Evolutionary conservation across 1,284 basidiomycete genomes (phyloP).

Genomic region (Chondrostereum purpureum): DNA sequence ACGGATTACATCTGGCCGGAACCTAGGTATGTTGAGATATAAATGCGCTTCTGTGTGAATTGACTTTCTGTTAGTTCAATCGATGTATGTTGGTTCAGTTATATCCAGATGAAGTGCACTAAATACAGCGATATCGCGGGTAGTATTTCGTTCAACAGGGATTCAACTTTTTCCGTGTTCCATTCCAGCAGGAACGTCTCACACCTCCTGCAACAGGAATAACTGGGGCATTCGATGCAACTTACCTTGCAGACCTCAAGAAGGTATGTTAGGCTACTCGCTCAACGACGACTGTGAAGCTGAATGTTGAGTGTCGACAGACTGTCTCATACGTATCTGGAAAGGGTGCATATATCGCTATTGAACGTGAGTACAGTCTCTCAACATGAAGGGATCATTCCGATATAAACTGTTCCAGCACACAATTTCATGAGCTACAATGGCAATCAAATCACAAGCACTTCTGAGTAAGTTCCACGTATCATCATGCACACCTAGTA

Average conservation of each 20-base stretch:
- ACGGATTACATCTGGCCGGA: conserved; percentile 20
- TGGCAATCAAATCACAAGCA: conserved; percentile 39
- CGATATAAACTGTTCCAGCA: conserved; percentile 24
- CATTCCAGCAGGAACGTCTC: conserved; percentile 54
- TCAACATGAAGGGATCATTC: not conserved
- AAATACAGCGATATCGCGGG: no score
- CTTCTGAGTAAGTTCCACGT: conserved; percentile 33
- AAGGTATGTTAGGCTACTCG: conserved; percentile 24
- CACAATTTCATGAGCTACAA: conserved; percentile 61
- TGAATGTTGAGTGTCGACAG: no score
- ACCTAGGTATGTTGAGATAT: conserved; percentile 13
- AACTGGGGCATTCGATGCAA: conserved; percentile 43
- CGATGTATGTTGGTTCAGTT: conserved; percentile 11
- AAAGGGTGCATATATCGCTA: conserved; percentile 49
- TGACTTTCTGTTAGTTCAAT: conserved; percentile 10
- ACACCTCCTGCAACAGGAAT: conserved; percentile 44
- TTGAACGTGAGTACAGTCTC: conserved; percentile 41
- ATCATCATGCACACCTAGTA: not conserved
- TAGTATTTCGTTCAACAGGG: conserved; percentile 48
- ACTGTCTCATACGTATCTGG: conserved; percentile 54
- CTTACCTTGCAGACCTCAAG: conserved; percentile 47
- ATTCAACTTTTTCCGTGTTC: conserved; percentile 60
- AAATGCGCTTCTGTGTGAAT: not conserved
- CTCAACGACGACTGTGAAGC: no score
- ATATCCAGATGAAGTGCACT: no score